A percentile compares a stretch with the other conserved stretches of the same genome.
Evolutionary conservation across 2,329 filamentous ascomycete species (phyloP).

Genomic region (Whalleya microplaca): DNA sequence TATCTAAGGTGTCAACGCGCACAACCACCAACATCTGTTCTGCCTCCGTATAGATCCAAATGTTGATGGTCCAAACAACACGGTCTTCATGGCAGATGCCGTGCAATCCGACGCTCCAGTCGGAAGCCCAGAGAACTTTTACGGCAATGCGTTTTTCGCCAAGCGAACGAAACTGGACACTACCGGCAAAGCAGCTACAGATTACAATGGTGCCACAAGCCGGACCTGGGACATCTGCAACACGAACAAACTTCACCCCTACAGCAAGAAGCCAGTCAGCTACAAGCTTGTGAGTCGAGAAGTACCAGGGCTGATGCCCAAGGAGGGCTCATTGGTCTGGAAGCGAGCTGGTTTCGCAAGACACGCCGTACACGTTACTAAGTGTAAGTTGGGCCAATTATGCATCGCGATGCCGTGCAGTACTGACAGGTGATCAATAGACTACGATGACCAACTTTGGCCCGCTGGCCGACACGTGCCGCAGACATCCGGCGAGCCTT

Average conservation of each 20-base stretch:
- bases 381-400: slow-evolving; percentile 61
- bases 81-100: slow-evolving; percentile 82
- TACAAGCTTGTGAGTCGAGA: slow-evolving; percentile 93
- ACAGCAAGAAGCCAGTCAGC: slow-evolving; percentile 80
- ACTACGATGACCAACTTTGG: slow-evolving; percentile 80
- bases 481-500: slow-evolving; percentile 81
- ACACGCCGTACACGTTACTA: slow-evolving; percentile 86
- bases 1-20: slow-evolving; percentile 75
- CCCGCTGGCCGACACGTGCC: slow-evolving; percentile 87
- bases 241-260: slow-evolving; percentile 79
- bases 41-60: slow-evolving; percentile 87
- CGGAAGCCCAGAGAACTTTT: slow-evolving; percentile 80
- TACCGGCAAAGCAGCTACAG: slow-evolving; percentile 68
- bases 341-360: slow-evolving; percentile 87
- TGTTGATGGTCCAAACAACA: slow-evolving; percentile 83
- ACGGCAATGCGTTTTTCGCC: slow-evolving; percentile 89
- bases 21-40: slow-evolving; percentile 96
- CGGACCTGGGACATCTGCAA: slow-evolving; percentile 93
- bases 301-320: slow-evolving; percentile 77
- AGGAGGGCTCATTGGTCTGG: slow-evolving; percentile 81
- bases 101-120: slow-evolving; percentile 71
- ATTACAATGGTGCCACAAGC: slow-evolving; percentile 79
- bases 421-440: no score
- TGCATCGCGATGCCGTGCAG: no score
- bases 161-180: slow-evolving; percentile 81